Base-by-base conservation (phyloP, 495 filamentous ascomycete species). In the Chaetomium tenue region DNA sequence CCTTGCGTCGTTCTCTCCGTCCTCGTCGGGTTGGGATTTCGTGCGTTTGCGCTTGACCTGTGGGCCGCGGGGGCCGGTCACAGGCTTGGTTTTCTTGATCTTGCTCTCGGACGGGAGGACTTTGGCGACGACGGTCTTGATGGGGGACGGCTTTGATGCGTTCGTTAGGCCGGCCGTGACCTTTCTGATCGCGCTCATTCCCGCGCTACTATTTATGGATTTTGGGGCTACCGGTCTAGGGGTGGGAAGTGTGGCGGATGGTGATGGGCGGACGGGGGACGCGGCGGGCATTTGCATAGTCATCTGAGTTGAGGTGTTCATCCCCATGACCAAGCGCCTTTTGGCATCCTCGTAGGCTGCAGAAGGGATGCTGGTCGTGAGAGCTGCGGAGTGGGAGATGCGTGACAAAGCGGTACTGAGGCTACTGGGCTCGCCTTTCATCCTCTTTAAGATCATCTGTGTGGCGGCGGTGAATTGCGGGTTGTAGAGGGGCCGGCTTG, bases 381-480 rank as follows among this genome's bases (percentile, higher is more conserved):
- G 33, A 11, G 64, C 63, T 20, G 20, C 74, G 40, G 69, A 53
- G 11, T 63, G 71, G 6, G 70, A 74, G 23, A 70, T 72, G 3
- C 69, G 72, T 13, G 77, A 76, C 5, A 80, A 69, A 0, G 72
- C 74, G 0, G 77, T 71, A 22, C 70, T 75, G 0, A 76, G 62
- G 59, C 68, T 75, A 52, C 71, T 75, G 0, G 74, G 72, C 28
- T 81, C 76, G 26, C 74, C 73, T 40, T 75, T 79, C 50, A 86
- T 79, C 20, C 83, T 74, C 58, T 82, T 81, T 13, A 87, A 76
- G 18, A 87, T 86, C 79, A 86, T 77, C 63, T 84, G 80, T 0
- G 84, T 86, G 0, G 83, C 74, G 9, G 80, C 79, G 8, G 78
- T 80, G 68, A 86, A 84, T 63, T 84, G 81, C 0, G 82, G 82